These are phyloP conservation scores for Amyloporia xantha DNA, from an alignment of 768 basidiomycete species.

Conservation along the genomic window DNA sequence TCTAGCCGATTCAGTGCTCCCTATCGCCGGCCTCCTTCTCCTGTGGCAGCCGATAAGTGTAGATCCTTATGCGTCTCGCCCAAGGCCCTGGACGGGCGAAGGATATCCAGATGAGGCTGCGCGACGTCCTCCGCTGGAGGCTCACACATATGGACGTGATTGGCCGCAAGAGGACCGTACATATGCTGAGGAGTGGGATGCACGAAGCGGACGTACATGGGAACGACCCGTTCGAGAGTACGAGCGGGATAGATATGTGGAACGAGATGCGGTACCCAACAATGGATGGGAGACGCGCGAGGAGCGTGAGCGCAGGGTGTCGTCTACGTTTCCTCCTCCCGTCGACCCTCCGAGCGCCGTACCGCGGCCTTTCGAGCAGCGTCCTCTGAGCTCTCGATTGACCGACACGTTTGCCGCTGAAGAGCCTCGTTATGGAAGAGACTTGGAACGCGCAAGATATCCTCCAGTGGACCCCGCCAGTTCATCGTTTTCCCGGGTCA, in stretches of 20 bases:
- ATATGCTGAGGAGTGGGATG: conserved; percentile 17
- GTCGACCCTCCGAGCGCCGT: conserved; percentile 3
- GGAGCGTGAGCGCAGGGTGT: conserved; percentile 22
- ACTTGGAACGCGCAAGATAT: conserved; percentile 16
- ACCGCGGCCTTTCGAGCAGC: conserved; percentile 17
- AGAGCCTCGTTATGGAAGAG: conserved; percentile 13
- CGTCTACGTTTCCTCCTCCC: conserved; percentile 11
- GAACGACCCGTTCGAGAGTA: conserved; percentile 14
- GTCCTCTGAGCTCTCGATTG: conserved; percentile 20
- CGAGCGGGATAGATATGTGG: conserved; percentile 13
- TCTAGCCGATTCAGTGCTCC: conserved; percentile 9
- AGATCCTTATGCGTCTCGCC: conserved; percentile 6
- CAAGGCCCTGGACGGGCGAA: conserved; percentile 16
- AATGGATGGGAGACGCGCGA: conserved; percentile 23
- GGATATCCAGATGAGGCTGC: conserved; percentile 12
- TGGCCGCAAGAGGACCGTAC: conserved; percentile 16
- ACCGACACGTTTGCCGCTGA: conserved; percentile 16
- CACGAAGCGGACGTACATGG: conserved; percentile 14
- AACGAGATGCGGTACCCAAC: conserved; percentile 14
- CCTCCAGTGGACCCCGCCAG: conserved; percentile 9
- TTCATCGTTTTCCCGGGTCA: conserved; percentile 18
- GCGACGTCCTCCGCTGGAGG: conserved; percentile 8
- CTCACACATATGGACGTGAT: conserved; percentile 14
- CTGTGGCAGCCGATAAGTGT: conserved; percentile 7
- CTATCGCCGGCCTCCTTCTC: conserved; percentile 17